Conservation (phyloP, 208 protist species). For the Trypanosoma caninum region DNA sequence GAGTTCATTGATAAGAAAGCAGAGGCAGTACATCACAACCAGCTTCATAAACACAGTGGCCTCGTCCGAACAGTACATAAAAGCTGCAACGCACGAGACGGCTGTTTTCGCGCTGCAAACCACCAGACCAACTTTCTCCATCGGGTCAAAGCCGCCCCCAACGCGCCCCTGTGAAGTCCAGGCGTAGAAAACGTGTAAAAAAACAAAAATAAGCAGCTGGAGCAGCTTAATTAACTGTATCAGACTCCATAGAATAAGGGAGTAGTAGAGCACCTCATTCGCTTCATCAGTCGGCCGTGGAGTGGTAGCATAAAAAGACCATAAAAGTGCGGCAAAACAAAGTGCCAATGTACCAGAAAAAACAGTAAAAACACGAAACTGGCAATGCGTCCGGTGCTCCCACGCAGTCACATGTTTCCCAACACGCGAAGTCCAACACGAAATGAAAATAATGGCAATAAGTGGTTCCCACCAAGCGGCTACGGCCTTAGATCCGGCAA, state of each 20-base stretch:
- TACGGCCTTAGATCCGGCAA: neutral
- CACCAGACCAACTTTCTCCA: conserved; percentile 44
- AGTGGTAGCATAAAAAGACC: conserved; percentile 58
- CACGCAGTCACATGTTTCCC: conserved; percentile 21
- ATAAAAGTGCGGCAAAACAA: conserved; percentile 36
- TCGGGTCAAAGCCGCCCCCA: conserved; percentile 35
- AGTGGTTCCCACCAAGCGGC: conserved; percentile 7
- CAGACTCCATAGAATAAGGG: conserved; percentile 33
- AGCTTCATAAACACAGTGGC: conserved; percentile 47
- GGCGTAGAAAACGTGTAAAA: conserved; percentile 1
- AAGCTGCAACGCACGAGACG: conserved; percentile 29
- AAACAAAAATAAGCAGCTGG: conserved; percentile 2
- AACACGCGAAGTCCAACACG: conserved; percentile 26
- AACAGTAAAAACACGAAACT: conserved; percentile 10
- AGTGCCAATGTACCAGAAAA: conserved; percentile 9
- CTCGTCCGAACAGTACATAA: conserved; percentile 37
- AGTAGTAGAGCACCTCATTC: conserved; percentile 36
- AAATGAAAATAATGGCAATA: conserved; percentile 15
- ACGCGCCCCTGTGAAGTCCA: neutral
- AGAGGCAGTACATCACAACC: conserved; percentile 41
- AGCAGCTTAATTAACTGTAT: conserved; percentile 20
- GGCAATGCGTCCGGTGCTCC: conserved; percentile 14
- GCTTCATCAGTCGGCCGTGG: neutral
- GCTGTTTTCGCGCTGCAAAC: conserved; percentile 26
- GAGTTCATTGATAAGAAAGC: conserved; percentile 22